Percentiles rank a stretch among this genome's conserved stretches.
Evolutionary conservation across 176 grass and related monocot genomes (phyloP).

Genomic region (Rhipidocladum racemiflorum): DNA sequence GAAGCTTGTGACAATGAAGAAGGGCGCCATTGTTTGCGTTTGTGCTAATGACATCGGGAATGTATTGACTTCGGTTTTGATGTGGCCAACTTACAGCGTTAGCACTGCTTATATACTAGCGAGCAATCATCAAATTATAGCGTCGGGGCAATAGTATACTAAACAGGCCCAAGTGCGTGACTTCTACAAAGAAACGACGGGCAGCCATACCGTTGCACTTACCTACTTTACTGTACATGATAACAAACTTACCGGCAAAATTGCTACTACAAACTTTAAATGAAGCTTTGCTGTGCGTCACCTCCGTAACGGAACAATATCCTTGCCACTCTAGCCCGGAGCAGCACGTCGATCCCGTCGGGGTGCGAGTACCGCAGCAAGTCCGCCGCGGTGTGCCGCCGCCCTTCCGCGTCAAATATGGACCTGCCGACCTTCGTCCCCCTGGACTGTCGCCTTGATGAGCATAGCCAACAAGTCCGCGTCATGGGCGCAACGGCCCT

Average conservation of each 20-base stretch:
- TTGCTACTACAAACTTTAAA: not conserved
- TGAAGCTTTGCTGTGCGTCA: not conserved
- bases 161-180: not conserved
- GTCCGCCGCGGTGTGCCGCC: constrained; percentile 53
- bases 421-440: constrained; percentile 64
- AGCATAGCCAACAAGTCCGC: too few species aligned
- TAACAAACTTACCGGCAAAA: not conserved
- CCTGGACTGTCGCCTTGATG: too few species aligned
- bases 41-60: constrained; percentile 14
- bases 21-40: constrained; percentile 11
- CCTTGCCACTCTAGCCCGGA: constrained; percentile 33
- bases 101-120: constrained; percentile 31
- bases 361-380: constrained; percentile 47
- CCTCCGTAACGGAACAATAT: constrained; percentile 49
- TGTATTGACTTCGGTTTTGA: not conserved
- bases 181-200: constrained; percentile 3
- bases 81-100: not conserved
- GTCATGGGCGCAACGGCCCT: too few species aligned
- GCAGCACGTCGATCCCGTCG: constrained; percentile 39
- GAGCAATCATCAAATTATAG: not conserved
- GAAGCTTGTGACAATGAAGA: constrained; percentile 23
- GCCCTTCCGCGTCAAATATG: constrained; percentile 47
- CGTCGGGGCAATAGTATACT: not conserved
- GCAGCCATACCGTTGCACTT: not conserved
- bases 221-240: not conserved